These are phyloP conservation scores for Fraxinus americana DNA, from an alignment of 257 asterid species.

Conservation along the genomic window DNA sequence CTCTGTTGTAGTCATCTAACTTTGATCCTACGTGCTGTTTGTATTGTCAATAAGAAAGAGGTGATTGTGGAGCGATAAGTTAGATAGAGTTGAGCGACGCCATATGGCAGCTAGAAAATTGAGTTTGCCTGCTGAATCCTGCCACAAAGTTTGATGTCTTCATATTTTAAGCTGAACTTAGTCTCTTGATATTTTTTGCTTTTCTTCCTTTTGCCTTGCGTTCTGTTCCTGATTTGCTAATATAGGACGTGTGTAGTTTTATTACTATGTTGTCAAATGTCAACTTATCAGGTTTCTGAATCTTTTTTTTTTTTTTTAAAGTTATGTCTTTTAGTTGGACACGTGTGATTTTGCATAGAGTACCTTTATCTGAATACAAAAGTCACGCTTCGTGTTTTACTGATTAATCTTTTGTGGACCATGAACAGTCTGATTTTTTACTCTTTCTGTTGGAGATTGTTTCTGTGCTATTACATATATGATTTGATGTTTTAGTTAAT, in stretches of 20 bases:
- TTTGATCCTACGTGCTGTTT: neutral
- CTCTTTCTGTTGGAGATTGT: neutral
- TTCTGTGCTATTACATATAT: neutral
- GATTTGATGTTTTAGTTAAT: neutral
- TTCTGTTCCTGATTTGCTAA: neutral
- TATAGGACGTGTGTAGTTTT: neutral
- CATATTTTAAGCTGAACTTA: neutral
- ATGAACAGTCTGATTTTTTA: neutral
- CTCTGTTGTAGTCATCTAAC: conserved; percentile 1
- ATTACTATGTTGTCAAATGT: neutral
- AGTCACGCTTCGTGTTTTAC: neutral
- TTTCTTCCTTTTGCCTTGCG: neutral
- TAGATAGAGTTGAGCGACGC: neutral
- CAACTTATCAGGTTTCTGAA: neutral
- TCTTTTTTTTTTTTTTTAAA: neutral
- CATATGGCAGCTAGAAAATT: neutral
- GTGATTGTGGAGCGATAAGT: neutral
- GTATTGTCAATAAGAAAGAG: neutral
- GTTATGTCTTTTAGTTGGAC: neutral
- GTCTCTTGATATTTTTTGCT: neutral
- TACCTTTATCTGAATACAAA: neutral
- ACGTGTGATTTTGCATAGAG: neutral
- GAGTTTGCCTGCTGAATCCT: neutral
- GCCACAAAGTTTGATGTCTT: neutral
- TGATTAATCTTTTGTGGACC: neutral